These are phyloP conservation scores for Gracilaria gracilis DNA, from an alignment of 23 red algal species.

Conservation along the genomic window DNA sequence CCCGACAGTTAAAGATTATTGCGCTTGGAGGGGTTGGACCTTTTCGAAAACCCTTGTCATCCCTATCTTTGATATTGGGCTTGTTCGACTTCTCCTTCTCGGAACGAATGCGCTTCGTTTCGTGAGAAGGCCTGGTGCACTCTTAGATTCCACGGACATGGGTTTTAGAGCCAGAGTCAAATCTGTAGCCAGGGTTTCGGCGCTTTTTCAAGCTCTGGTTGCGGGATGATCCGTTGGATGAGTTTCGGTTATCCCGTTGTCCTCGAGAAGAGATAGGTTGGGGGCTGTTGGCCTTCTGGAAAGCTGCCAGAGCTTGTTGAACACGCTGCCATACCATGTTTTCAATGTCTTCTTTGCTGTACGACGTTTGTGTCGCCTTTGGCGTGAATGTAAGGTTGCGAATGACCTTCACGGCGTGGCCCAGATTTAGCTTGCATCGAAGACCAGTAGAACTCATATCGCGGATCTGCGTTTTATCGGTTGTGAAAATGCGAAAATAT, in stretches of 20 bases:
- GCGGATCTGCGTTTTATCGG: neutral
- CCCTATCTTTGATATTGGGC: neutral
- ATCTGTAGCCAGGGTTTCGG: no score
- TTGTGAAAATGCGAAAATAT: neutral
- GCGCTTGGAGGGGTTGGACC: conserved; percentile 25
- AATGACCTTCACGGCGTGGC: neutral
- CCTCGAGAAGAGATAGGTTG: no score
- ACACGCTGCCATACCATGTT: neutral
- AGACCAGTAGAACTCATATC: neutral
- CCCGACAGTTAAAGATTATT: neutral
- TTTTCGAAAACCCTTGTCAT: conserved; percentile 33
- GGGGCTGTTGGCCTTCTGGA: neutral
- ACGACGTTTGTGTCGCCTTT: neutral
- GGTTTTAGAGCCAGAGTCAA: conserved; percentile 12
- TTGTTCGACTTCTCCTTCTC: no score
- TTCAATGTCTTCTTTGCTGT: neutral
- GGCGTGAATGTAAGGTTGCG: neutral
- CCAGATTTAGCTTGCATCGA: neutral
- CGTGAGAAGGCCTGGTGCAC: no score
- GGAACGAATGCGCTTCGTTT: no score
- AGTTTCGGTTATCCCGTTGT: neutral
- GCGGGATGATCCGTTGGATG: no score
- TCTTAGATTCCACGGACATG: neutral
- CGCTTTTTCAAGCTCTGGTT: no score
- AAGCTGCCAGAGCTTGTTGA: neutral